Conservation (phyloP, 106 monocot genomes). For the Phalaenopsis equestris region DNA sequence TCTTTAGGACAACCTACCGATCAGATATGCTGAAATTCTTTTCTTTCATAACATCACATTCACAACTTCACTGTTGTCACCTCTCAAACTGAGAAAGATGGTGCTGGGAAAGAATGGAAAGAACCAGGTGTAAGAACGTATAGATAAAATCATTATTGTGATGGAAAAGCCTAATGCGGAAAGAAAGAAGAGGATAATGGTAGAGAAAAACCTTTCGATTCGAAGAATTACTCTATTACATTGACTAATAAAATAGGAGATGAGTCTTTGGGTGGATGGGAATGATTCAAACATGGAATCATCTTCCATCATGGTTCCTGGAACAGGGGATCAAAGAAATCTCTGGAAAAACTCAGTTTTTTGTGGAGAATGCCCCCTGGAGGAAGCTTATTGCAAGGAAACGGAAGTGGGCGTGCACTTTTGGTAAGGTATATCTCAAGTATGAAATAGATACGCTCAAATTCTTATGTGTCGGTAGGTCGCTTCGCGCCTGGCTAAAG, state of each 20-base stretch:
- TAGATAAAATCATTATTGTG: no score
- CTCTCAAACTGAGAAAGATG: slow-evolving; percentile 6
- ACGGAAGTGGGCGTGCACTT: slow-evolving; percentile 8
- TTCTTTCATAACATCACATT: slow-evolving; percentile 2
- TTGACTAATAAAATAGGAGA: slow-evolving; percentile 5
- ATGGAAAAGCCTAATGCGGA: no score
- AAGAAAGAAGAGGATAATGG: no score
- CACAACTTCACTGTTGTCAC: slow-evolving; percentile 2
- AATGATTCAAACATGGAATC: slow-evolving; percentile 13
- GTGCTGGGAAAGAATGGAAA: slow-evolving; percentile 6
- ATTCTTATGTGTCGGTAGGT: not conserved
- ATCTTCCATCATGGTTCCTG: slow-evolving; percentile 9
- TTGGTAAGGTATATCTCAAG: slow-evolving; percentile 5
- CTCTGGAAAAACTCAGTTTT: slow-evolving; percentile 8
- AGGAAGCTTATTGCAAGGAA: slow-evolving; percentile 3
- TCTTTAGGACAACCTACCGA: slow-evolving; percentile 1
- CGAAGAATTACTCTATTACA: slow-evolving; percentile 2
- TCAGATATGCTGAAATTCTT: slow-evolving; percentile 6
- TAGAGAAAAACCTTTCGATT: not conserved
- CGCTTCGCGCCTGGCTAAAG: not conserved
- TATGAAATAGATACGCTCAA: slow-evolving; percentile 5
- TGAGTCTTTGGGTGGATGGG: slow-evolving; percentile 17
- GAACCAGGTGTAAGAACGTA: not conserved
- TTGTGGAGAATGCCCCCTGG: slow-evolving; percentile 11
- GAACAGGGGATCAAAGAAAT: slow-evolving; percentile 6